These are phyloP conservation scores for Adansonia digitata DNA, from an alignment of 345 rosid genomes.

Conservation along the genomic window DNA sequence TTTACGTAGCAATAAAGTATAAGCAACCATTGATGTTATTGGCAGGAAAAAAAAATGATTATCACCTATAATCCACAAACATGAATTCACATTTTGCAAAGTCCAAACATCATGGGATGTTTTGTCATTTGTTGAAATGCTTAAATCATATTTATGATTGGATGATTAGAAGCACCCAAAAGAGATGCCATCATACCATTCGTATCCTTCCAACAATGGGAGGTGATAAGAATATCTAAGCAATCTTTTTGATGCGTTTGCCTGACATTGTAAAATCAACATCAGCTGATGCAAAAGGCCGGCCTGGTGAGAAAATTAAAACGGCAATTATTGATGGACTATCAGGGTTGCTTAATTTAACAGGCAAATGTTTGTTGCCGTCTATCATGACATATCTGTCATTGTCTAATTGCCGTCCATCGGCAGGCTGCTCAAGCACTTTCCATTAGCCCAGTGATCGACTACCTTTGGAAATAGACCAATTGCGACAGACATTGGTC, in stretches of 20 bases:
- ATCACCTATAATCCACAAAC: neutral
- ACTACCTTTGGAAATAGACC: neutral
- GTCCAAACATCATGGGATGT: neutral
- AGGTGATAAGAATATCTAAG: constrained; percentile 26
- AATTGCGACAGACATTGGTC: neutral
- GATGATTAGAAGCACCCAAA: constrained; percentile 7
- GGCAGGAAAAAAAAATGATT: neutral
- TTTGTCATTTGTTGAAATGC: neutral
- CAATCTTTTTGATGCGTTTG: neutral
- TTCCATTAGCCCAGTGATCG: neutral
- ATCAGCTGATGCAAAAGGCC: constrained; percentile 26
- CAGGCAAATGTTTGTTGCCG: constrained; percentile 10
- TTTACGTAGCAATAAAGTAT: neutral
- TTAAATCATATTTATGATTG: neutral
- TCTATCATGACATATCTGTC: neutral
- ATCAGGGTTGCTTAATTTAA: constrained; percentile 8
- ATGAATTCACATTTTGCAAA: neutral
- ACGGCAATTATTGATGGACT: constrained; percentile 14
- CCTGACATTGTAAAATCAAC: constrained; percentile 9
- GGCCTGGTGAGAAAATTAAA: neutral
- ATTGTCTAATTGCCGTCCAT: neutral
- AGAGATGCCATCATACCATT: constrained; percentile 11
- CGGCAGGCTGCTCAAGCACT: neutral
- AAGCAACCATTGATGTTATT: neutral
- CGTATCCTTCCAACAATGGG: constrained; percentile 12